Conservation (phyloP, 257 asterid genomes). For the Capsicum pubescens region DNA sequence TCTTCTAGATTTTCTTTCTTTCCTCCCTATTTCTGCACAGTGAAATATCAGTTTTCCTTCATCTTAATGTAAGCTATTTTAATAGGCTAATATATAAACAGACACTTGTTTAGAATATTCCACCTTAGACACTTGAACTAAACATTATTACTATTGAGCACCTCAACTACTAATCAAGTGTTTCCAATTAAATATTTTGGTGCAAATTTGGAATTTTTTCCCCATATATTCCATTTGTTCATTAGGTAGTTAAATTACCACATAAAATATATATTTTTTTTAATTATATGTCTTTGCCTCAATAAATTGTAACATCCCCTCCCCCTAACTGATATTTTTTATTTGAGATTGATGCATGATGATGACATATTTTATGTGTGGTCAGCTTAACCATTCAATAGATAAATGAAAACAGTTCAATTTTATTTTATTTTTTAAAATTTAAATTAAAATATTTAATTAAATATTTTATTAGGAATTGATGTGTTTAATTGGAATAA, state of each 20-base stretch:
- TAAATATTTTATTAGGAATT: not conserved
- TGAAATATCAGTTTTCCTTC: not conserved
- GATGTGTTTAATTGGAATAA: not conserved
- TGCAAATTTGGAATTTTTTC: not conserved
- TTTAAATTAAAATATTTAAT: not conserved
- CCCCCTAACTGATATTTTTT: not conserved
- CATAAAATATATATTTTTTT: not conserved
- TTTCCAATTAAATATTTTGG: not conserved
- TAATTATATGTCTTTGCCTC: too few relatives aligned
- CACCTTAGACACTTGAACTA: too few relatives aligned
- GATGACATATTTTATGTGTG: too few relatives aligned
- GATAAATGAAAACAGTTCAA: not conserved
- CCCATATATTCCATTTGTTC: not conserved
- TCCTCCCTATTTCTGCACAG: not conserved
- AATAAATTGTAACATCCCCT: not conserved
- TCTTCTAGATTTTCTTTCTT: slow-evolving; percentile 12
- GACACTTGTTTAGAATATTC: too few relatives aligned
- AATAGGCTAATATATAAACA: not conserved
- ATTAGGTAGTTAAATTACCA: not conserved
- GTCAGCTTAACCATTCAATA: not conserved
- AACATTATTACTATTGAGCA: not conserved
- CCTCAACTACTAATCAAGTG: not conserved
- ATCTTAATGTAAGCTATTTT: not conserved
- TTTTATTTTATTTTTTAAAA: not conserved
- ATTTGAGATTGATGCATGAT: not conserved